Evolutionary conservation across 176 grass and related monocot species (phyloP), one percentile per base, ranked within the genome.

Genomic region (Ananas comosus): DNA sequence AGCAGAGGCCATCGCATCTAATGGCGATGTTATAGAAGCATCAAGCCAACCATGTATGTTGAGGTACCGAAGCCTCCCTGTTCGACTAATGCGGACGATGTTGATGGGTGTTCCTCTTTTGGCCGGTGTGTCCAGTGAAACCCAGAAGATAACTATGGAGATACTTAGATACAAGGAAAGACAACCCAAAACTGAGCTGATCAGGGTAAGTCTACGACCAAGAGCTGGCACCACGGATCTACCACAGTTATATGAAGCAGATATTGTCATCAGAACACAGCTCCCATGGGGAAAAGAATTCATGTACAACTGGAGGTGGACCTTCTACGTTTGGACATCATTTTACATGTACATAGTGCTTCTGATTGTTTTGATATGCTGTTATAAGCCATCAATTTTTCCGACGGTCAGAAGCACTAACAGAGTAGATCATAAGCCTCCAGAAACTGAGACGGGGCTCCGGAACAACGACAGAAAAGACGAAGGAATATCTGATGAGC

Each of bases 21-120:
- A 65, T 4, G 77, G 77, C 42, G 68, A 85, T 18, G 52, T 71
- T 17, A 53, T 73, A 53, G 47, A 72, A 27, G 11, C 72, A 42
- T 76, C 72, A 19, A 85, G 82, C 77, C 72, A 29, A 16, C 82
- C 82, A 17, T 76, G 65, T 77, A 76, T 85, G 72, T 66, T 85
- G 13, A 63, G 42, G 49, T 85, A 72, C 22, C 24, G 72, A 16
- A 85, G 82, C 72, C 24, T 76, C 1, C 82, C 83, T 5, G 69
- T 85, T 17, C 70, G 72, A 52, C 33, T 85, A 16, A 76, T 80
- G 77, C 77, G 77, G 13, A 72, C 83, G 1, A 67, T 76, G 10
- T 42, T 76, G 27, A 72, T 80, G 77, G 47, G 77, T 12, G 19
- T 85, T 42, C 83, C 83, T 63, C 57, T 85, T 76, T 67, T 85